These are phyloP conservation scores for Hebeloma cylindrosporum DNA, from an alignment of 768 basidiomycete species.

Conservation along the genomic window DNA sequence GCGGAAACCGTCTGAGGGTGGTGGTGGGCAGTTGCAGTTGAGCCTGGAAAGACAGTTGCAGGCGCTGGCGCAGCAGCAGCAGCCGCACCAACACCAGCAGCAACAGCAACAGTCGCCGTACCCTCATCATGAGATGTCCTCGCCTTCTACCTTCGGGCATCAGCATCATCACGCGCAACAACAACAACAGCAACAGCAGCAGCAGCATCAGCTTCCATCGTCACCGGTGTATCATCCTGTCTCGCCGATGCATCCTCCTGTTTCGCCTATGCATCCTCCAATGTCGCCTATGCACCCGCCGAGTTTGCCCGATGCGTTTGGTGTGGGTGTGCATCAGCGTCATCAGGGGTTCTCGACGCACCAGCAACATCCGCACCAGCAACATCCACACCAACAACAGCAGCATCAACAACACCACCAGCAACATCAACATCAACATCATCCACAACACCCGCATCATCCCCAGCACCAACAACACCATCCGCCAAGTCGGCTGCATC, in stretches of 20 bases:
- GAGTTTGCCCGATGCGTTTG: conserved; percentile 5
- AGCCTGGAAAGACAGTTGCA: conserved; percentile 19
- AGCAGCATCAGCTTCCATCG: conserved; percentile 9
- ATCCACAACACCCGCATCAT: conserved; percentile 2
- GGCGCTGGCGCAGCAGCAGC: conserved; percentile 14
- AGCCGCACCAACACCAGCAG: conserved; percentile 10
- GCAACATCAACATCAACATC: conserved; percentile 3
- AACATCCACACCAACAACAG: conserved; percentile 1
- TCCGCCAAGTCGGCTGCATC: no score
- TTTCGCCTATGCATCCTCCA: conserved; percentile 17
- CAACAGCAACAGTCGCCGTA: conserved; percentile 13
- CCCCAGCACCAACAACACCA: not conserved
- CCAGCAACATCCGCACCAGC: conserved; percentile 7
- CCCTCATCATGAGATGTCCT: conserved; percentile 9
- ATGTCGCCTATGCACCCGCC: conserved; percentile 11
- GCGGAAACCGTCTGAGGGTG: conserved; percentile 11
- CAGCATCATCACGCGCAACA: conserved; percentile 10
- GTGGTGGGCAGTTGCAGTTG: not conserved
- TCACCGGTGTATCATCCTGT: conserved; percentile 13
- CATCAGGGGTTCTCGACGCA: not conserved
- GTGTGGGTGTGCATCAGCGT: conserved; percentile 1
- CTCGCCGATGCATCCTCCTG: conserved; percentile 17
- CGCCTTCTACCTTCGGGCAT: conserved; percentile 11
- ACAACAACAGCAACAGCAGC: conserved; percentile 10
- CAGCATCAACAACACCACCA: not conserved